Conservation (phyloP, 2,329 filamentous ascomycete genomes). For the Fusarium austroafricanum region DNA sequence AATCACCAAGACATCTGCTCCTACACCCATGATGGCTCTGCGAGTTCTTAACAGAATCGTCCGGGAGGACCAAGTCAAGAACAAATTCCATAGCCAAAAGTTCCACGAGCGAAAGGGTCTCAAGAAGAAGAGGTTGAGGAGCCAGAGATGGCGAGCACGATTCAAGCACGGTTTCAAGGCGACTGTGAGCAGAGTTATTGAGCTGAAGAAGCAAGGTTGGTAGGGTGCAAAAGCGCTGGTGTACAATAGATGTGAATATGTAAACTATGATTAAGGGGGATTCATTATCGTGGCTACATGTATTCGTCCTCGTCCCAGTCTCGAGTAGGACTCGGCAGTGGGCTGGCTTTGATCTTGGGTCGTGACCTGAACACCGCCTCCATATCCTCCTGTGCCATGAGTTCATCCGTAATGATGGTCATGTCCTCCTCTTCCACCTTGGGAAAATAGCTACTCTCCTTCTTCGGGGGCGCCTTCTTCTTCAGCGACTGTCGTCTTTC, state of each 20-base stretch:
- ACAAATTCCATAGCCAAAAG: constrained; percentile 68
- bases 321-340: constrained; percentile 64
- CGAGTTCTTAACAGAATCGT: constrained; percentile 55
- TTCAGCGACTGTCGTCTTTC: constrained; percentile 65
- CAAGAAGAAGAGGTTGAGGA: constrained; percentile 80
- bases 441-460: constrained; percentile 61
- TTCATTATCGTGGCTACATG: constrained; percentile 40
- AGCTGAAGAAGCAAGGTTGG: constrained; percentile 84
- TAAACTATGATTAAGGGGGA: constrained; percentile 29
- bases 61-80: constrained; percentile 66
- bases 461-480: constrained; percentile 54
- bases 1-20: constrained; percentile 45
- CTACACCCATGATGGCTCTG: constrained; percentile 60
- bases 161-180: constrained; percentile 77
- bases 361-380: constrained; percentile 87
- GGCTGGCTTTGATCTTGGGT: constrained; percentile 83
- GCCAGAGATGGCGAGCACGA: constrained; percentile 74
- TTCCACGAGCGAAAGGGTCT: constrained; percentile 81
- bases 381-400: constrained; percentile 80
- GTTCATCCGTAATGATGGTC: constrained; percentile 71
- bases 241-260: constrained; percentile 47
- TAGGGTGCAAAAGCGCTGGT: constrained; percentile 54
- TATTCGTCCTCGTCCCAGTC: constrained; percentile 48
- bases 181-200: constrained; percentile 71
- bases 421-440: constrained; percentile 58